These are phyloP conservation scores for Aspergillus nanangensis DNA, from an alignment of 495 filamentous ascomycete genomes.

Conservation along the genomic window DNA sequence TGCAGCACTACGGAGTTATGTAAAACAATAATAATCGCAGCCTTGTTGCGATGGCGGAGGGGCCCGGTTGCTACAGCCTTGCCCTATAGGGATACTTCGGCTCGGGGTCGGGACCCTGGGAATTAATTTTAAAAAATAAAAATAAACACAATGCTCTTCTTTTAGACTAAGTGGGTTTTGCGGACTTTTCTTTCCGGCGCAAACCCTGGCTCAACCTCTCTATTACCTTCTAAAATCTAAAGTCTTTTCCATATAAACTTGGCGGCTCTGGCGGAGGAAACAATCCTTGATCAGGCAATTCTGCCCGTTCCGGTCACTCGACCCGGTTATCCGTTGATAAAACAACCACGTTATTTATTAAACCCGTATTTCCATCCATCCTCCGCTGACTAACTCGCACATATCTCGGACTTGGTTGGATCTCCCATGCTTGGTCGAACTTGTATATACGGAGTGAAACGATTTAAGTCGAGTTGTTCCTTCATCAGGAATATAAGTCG, in stretches of 20 bases:
- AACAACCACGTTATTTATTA: not conserved
- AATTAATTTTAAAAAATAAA: too few relatives aligned
- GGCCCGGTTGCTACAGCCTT: not conserved
- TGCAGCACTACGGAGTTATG: not conserved
- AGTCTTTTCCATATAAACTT: not conserved
- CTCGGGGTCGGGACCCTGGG: not conserved
- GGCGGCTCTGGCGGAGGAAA: slow-evolving; percentile 9
- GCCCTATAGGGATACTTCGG: slow-evolving; percentile 17
- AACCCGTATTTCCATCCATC: slow-evolving; percentile 13
- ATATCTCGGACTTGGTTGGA: not conserved
- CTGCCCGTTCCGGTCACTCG: slow-evolving; percentile 9
- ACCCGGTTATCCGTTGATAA: slow-evolving; percentile 7
- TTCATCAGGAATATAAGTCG: not conserved
- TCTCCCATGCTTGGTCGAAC: not conserved
- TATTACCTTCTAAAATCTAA: not conserved
- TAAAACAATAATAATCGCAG: not conserved
- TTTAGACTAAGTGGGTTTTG: not conserved
- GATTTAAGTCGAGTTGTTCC: not conserved
- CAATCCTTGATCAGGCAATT: slow-evolving; percentile 15
- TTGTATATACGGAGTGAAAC: not conserved
- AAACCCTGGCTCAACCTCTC: not conserved
- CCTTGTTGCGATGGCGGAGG: not conserved
- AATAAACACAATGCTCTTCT: too few relatives aligned
- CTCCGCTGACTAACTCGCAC: not conserved
- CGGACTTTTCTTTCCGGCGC: not conserved